These are phyloP conservation scores for Pholiota conissans DNA, from an alignment of 768 basidiomycete genomes.

Conservation along the genomic window DNA sequence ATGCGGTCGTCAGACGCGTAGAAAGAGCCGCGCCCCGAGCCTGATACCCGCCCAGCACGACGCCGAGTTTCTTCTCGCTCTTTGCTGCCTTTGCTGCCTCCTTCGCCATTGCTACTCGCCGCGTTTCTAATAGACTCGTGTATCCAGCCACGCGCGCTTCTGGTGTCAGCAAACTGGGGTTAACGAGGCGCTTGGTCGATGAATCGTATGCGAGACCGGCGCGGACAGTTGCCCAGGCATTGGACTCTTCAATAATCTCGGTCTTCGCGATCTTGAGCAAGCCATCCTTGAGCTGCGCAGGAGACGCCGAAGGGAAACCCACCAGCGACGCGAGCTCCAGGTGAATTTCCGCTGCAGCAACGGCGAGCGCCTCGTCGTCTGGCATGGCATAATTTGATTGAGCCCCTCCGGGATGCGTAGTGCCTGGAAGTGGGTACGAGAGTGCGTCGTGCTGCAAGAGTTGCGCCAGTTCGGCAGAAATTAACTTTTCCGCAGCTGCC, in stretches of 20 bases:
- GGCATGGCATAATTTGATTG: conserved; percentile 72
- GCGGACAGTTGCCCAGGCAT: conserved; percentile 74
- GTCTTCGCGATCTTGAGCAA: conserved; percentile 62
- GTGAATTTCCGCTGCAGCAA: conserved; percentile 73
- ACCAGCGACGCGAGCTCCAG: conserved; percentile 76
- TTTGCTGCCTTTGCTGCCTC: conserved; percentile 83
- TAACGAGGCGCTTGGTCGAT: conserved; percentile 55
- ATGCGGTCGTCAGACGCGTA: conserved; percentile 63
- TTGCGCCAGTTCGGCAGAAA: conserved; percentile 76
- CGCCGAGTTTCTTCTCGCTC: conserved; percentile 85
- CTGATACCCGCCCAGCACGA: conserved; percentile 91
- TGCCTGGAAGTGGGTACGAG: conserved; percentile 85
- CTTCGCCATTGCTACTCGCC: conserved; percentile 70
- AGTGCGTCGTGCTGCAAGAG: conserved; percentile 89
- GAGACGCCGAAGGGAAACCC: conserved; percentile 83
- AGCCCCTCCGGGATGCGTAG: conserved; percentile 70
- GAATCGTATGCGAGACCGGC: conserved; percentile 65
- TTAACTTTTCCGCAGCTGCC: conserved; percentile 53
- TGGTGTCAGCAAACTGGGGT: conserved; percentile 53
- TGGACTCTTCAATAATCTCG: conserved; percentile 57
- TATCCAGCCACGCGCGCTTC: conserved; percentile 69
- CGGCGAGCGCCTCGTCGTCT: conserved; percentile 70
- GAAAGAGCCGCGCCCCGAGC: conserved; percentile 66
- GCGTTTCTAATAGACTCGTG: conserved; percentile 54
- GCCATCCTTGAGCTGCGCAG: conserved; percentile 77